A percentile compares a stretch with the other conserved stretches of the same genome.
phyloP scores from a whole-genome alignment of 768 basidiomycete species.

The Lyophyllum decastes region DNA sequence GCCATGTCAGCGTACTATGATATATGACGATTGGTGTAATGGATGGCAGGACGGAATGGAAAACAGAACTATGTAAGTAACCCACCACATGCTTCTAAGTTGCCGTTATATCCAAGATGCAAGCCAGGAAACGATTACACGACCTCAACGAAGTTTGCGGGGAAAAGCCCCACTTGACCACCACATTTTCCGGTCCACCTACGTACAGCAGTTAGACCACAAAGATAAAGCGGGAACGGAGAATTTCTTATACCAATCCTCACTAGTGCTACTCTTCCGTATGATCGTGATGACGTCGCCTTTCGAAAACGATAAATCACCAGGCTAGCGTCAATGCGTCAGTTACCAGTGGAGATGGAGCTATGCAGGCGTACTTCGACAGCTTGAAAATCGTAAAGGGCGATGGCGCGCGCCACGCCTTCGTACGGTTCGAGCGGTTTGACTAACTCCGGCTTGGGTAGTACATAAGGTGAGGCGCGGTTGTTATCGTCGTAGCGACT shows the following conservation, averaged over 20 bases:
- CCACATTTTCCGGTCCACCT: conserved; percentile 82
- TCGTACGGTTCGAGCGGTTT: conserved; percentile 52
- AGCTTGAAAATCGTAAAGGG: conserved; percentile 72
- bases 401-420: conserved; percentile 72
- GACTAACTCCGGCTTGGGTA: conserved; percentile 50
- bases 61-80: neutral
- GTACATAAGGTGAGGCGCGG: conserved; percentile 31
- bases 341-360: conserved; percentile 3
- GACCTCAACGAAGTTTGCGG: conserved; percentile 84
- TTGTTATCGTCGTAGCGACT: conserved; percentile 4
- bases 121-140: conserved; percentile 14
- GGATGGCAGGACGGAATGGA: neutral
- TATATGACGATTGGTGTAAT: neutral
- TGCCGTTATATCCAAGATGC: neutral
- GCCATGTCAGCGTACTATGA: conserved; percentile 33
- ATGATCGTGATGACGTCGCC: conserved; percentile 74
- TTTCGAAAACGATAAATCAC: conserved; percentile 75
- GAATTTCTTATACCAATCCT: conserved; percentile 60
- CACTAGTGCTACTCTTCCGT: conserved; percentile 66
- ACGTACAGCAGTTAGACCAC: neutral
- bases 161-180: conserved; percentile 68
- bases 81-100: neutral
- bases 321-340: conserved; percentile 43
- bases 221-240: neutral
- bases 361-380: conserved; percentile 52